phyloP scores from a whole-genome alignment of 148 eudicot species.

The Amaranthus palmeri region DNA sequence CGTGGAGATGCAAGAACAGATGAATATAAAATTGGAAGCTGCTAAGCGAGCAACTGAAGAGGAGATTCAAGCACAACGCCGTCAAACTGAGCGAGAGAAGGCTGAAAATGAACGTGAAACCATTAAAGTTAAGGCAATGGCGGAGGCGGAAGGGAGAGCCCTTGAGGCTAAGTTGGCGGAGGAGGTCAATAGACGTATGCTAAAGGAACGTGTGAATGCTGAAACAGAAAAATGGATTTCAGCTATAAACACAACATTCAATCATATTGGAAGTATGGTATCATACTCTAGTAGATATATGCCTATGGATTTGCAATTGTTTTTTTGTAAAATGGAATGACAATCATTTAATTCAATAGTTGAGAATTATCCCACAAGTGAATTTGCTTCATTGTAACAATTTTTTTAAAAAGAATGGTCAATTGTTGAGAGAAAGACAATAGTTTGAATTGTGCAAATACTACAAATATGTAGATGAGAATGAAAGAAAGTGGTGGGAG shows the following conservation, averaged over 20 bases:
- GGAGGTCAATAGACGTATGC: constrained; percentile 79
- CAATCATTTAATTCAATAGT: neutral
- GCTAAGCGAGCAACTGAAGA: constrained; percentile 86
- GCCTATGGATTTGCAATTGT: neutral
- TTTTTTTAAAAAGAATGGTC: too few relatives aligned
- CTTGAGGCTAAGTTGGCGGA: constrained; percentile 84
- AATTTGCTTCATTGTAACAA: neutral
- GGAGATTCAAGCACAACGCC: constrained; percentile 89
- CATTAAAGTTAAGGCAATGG: constrained; percentile 75
- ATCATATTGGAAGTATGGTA: constrained; percentile 89
- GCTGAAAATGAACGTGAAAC: constrained; percentile 97
- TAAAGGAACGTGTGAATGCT: constrained; percentile 68
- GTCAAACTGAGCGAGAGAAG: constrained; percentile 89
- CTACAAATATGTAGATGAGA: too few relatives aligned
- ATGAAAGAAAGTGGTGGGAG: too few relatives aligned
- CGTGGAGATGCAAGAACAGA: constrained; percentile 84
- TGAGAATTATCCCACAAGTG: neutral
- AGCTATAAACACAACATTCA: constrained; percentile 92
- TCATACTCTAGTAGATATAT: neutral
- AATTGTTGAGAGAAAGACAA: too few relatives aligned
- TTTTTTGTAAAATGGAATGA: neutral
- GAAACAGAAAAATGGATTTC: constrained; percentile 94
- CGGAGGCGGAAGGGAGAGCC: constrained; percentile 93
- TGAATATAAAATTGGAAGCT: constrained; percentile 63
- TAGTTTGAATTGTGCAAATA: too few relatives aligned